Base-by-base conservation (phyloP, 768 basidiomycete species). In the Lentinula aciculospora region DNA sequence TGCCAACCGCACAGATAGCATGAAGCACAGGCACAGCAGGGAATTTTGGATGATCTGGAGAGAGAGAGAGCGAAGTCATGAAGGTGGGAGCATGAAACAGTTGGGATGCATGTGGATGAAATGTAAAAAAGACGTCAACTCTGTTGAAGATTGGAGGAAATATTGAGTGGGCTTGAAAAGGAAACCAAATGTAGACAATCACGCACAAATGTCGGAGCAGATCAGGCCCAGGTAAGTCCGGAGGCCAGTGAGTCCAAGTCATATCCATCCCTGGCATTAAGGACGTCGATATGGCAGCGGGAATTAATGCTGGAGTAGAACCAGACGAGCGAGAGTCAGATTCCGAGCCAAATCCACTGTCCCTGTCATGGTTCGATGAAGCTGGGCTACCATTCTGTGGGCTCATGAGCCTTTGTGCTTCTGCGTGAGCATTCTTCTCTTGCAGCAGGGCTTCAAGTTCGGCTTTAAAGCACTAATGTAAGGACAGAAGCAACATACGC, bases 1-100 rank as follows among this genome's bases (percentile, higher is more conserved):
- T 85, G 15, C 88, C 86, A 34, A 86, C 76, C 1, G 90, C 92
- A 69, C 91, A 92, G 50, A 95, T 89, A n/a, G 90, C 89, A 66
- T 95, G 92, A 0, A 95, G 78, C 39, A 93, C 71, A 8, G 86
- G 78, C 5, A 79, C 67, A 31, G 80, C 76, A 7, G 93, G 93
- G 64, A 92, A 95, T 57, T 85, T 82, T 3, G 83, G 79, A 62
- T 91, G 86, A 23, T 74, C 78, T 0, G 87, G 86, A 0, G 88
- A 81, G 4, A 90, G 72, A 0, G 80, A 71, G 40, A 94, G 77
- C 0, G 83, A 76, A 10, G 80, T 72, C 68, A 90, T 74, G 63
- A 94, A 90, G 27, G 77, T 82, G 0, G 83, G 69, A 2, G 71
- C 75, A 69, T 92, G 88, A 59, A 95, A 77, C 27, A 94, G 72